phyloP scores from a whole-genome alignment of 2,329 filamentous ascomycete genomes.

The Monilinia aucupariae region DNA sequence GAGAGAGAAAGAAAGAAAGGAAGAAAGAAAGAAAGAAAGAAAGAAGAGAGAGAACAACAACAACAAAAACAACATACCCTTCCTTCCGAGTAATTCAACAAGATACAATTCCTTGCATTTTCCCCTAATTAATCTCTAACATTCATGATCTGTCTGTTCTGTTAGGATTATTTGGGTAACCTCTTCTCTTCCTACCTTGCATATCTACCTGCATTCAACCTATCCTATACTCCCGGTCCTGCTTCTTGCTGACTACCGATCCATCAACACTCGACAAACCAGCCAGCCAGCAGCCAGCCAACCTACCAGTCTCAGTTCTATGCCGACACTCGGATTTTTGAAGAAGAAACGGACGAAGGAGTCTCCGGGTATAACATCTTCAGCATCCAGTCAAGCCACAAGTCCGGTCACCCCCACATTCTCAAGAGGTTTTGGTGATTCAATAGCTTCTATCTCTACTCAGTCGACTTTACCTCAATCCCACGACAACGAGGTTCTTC shows the following conservation, averaged over 20 bases:
- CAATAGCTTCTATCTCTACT: conserved; percentile 39
- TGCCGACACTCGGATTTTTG: conserved; percentile 93
- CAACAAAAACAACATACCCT: background rate
- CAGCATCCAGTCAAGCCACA: conserved; percentile 60
- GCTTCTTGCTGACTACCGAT: conserved; percentile 27
- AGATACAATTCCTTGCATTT: background rate
- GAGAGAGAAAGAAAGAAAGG: too few relatives aligned
- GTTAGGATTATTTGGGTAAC: background rate
- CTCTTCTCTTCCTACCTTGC: conserved; percentile 13
- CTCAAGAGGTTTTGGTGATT: conserved; percentile 44
- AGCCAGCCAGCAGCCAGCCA: conserved; percentile 10
- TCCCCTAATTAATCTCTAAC: background rate
- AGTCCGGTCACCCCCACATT: conserved; percentile 57
- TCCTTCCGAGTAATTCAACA: background rate
- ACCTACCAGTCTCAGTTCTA: conserved; percentile 40
- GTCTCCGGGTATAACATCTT: conserved; percentile 60
- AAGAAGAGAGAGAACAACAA: too few relatives aligned
- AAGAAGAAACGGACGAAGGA: conserved; percentile 99
- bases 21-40: too few relatives aligned
- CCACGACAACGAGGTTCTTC: conserved; percentile 27
- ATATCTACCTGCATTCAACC: conserved; percentile 29
- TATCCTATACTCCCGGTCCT: conserved; percentile 20
- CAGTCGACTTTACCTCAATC: conserved; percentile 34
- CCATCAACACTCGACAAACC: conserved; percentile 26
- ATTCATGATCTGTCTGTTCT: background rate